Conservation (phyloP, 257 asterid genomes). For the Solanum etuberosum region DNA sequence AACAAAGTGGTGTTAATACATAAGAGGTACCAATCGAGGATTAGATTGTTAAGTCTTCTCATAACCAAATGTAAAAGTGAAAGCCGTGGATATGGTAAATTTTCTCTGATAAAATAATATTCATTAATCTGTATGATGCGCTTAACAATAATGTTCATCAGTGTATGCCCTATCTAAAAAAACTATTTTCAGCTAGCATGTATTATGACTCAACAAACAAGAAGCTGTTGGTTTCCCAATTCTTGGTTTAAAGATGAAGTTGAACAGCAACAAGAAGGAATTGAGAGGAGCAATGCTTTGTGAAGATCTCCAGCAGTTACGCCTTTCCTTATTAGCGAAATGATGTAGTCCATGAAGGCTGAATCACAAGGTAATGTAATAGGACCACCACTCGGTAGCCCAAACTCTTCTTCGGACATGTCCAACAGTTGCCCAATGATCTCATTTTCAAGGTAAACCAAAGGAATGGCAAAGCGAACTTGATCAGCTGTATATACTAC, state of each 20-base stretch:
- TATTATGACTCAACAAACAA: background rate
- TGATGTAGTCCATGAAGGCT: background rate
- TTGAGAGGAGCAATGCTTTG: slow-evolving; percentile 14
- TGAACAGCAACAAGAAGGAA: background rate
- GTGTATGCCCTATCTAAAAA: background rate
- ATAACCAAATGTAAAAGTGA: background rate
- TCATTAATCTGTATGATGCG: background rate
- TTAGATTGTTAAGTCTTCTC: background rate
- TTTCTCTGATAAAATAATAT: background rate
- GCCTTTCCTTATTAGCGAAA: slow-evolving; percentile 8
- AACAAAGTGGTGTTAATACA: background rate
- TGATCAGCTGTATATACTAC: background rate
- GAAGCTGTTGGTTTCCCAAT: background rate
- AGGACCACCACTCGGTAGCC: background rate
- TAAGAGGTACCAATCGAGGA: background rate
- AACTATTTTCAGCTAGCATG: background rate
- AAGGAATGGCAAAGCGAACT: background rate
- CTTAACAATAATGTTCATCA: background rate
- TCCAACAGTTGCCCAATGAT: background rate
- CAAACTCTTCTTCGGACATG: background rate
- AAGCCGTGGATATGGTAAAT: background rate
- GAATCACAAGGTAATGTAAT: background rate
- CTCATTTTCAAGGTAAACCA: background rate
- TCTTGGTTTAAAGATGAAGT: background rate
- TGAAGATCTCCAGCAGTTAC: slow-evolving; percentile 7